phyloP scores from a whole-genome alignment of 768 basidiomycete species.

The Lactifluus piperatus region DNA sequence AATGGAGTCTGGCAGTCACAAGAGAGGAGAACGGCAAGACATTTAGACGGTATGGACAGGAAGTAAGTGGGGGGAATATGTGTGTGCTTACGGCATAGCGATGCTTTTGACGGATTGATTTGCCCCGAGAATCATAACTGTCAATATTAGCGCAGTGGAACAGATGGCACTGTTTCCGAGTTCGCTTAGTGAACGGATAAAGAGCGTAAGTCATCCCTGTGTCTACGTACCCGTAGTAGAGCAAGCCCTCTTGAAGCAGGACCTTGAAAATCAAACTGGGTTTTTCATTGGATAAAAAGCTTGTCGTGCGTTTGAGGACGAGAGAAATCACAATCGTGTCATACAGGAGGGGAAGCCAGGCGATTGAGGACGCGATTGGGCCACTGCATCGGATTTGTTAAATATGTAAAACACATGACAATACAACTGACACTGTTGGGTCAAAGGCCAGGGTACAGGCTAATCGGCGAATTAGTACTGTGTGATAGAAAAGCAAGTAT shows the following conservation, averaged over 20 bases:
- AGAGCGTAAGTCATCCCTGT: background rate
- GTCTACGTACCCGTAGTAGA: conserved; percentile 10
- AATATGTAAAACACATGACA: background rate
- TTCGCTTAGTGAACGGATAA: background rate
- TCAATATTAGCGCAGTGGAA: conserved; percentile 30
- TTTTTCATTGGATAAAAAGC: background rate
- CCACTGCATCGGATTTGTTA: conserved; percentile 14
- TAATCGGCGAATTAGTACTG: conserved; percentile 15
- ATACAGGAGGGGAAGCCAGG: conserved; percentile 35
- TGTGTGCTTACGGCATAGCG: conserved; percentile 28
- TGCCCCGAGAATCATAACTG: conserved; percentile 32
- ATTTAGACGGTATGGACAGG: background rate
- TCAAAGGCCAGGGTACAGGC: conserved; percentile 36
- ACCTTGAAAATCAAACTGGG: conserved; percentile 1
- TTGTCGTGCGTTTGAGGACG: conserved; percentile 27
- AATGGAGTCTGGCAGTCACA: background rate
- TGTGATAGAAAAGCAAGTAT: background rate
- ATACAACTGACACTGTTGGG: conserved; percentile 21
- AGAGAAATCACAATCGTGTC: conserved; percentile 32
- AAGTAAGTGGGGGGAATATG: background rate
- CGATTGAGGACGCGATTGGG: conserved; percentile 29
- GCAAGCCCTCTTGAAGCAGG: conserved; percentile 9
- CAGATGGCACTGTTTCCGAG: conserved; percentile 29
- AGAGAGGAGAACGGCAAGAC: background rate
- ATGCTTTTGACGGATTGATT: conserved; percentile 28